Evolutionary conservation across 2,329 filamentous ascomycete genomes (phyloP).

Genomic region (Apiospora koreana): DNA sequence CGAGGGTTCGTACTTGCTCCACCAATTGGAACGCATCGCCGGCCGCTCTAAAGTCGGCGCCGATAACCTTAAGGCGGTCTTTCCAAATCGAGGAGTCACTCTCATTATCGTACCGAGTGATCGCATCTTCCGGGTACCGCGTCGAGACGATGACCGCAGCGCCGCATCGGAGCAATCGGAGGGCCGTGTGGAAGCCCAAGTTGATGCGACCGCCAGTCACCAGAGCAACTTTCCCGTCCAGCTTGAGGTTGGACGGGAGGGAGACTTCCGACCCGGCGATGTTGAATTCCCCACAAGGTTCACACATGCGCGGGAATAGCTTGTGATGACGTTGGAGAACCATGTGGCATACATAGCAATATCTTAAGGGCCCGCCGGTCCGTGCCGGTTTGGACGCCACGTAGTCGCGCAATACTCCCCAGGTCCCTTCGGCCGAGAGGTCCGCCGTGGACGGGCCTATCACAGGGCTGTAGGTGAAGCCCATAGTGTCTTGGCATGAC

Average conservation of each 20-base stretch:
- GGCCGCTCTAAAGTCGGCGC: conserved; percentile 35
- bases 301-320: conserved; percentile 30
- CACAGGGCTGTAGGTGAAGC: not conserved
- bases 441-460: not conserved
- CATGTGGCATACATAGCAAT: conserved; percentile 37
- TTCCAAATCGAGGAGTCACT: conserved; percentile 23
- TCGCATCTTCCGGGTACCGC: conserved; percentile 37
- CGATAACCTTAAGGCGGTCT: conserved; percentile 12
- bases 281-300: conserved; percentile 36
- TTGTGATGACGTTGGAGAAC: conserved; percentile 22
- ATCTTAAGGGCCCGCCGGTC: not conserved
- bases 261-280: conserved; percentile 29
- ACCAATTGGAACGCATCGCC: conserved; percentile 34
- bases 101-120: conserved; percentile 28
- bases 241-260: conserved; percentile 28
- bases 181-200: conserved; percentile 34
- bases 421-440: not conserved
- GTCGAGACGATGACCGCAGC: conserved; percentile 36
- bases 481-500: not conserved
- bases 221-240: conserved; percentile 30
- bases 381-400: not conserved
- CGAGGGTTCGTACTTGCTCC: conserved; percentile 21
- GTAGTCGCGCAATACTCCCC: not conserved
- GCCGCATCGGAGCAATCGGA: conserved; percentile 36
- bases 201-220: conserved; percentile 38